These are phyloP conservation scores for Candida succiphila DNA, from an alignment of 805 yeast genomes.

Conservation along the genomic window DNA sequence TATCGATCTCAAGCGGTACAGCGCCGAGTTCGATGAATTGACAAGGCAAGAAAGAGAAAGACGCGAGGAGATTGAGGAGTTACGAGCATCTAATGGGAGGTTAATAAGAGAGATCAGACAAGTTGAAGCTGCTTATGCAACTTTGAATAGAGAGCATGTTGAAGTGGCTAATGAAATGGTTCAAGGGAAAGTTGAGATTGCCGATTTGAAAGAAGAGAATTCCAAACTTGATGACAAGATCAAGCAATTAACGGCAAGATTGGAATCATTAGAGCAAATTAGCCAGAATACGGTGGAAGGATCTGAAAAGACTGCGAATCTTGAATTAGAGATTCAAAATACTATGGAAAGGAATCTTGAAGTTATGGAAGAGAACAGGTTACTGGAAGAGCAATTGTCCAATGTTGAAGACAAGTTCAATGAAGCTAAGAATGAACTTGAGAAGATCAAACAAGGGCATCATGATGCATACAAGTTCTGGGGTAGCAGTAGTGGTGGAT, in stretches of 20 bases:
- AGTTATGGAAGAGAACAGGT: conserved; percentile 55
- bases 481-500: too few relatives aligned
- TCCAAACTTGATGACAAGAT: conserved; percentile 43
- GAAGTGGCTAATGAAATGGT: conserved; percentile 84
- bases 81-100: conserved; percentile 59
- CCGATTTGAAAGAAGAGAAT: conserved; percentile 69
- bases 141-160: conserved; percentile 74
- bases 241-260: conserved; percentile 32
- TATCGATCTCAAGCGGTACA: conserved; percentile 57
- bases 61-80: conserved; percentile 46
- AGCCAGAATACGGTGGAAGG: too few relatives aligned
- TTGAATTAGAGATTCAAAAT: conserved; percentile 42
- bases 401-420: conserved; percentile 26
- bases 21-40: conserved; percentile 67
- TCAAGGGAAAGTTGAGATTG: conserved; percentile 63
- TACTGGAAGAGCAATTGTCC: conserved; percentile 42
- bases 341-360: conserved; percentile 54
- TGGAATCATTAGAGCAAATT: conserved; percentile 25
- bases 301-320: conserved; percentile 18
- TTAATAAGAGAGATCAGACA: conserved; percentile 64
- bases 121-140: conserved; percentile 58
- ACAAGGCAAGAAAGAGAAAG: conserved; percentile 57
- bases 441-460: conserved; percentile 22
- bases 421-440: conserved; percentile 22
- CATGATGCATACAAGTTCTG: conserved; percentile 20